phyloP scores from a whole-genome alignment of 2,329 filamentous ascomycete genomes.

The Aureobasidium pullulans region DNA sequence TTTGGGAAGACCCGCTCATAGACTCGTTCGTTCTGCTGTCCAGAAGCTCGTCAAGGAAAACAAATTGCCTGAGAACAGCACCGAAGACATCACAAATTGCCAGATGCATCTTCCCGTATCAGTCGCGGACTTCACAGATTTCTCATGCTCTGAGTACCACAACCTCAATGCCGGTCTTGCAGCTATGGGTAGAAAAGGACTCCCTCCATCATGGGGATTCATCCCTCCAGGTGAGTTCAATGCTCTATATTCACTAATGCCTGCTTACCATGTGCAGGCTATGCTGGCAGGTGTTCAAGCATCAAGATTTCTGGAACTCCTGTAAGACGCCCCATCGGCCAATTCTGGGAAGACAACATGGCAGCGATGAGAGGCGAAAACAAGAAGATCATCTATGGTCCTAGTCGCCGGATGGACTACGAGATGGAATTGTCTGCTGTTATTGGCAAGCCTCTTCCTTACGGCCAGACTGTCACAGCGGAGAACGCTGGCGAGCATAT shows the following conservation, averaged over 20 bases:
- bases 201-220: slow-evolving; percentile 31
- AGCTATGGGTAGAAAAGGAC: slow-evolving; percentile 31
- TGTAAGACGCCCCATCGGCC: slow-evolving; percentile 42
- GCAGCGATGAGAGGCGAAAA: slow-evolving; percentile 36
- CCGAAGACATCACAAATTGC: slow-evolving; percentile 34
- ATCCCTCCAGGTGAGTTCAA: slow-evolving; percentile 37
- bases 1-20: slow-evolving; percentile 30
- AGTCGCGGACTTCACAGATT: slow-evolving; percentile 52
- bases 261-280: slow-evolving; percentile 28
- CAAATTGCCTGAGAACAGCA: slow-evolving; percentile 22
- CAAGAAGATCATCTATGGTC: slow-evolving; percentile 41
- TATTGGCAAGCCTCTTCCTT: slow-evolving; percentile 34
- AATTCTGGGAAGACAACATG: slow-evolving; percentile 26
- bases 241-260: too few species aligned
- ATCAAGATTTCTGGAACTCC: slow-evolving; percentile 44
- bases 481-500: slow-evolving; percentile 45
- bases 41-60: slow-evolving; percentile 28
- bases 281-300: slow-evolving; percentile 48
- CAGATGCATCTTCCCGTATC: slow-evolving; percentile 48
- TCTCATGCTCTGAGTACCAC: slow-evolving; percentile 48
- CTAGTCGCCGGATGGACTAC: slow-evolving; percentile 38
- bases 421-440: slow-evolving; percentile 44
- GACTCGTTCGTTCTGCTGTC: slow-evolving; percentile 35
- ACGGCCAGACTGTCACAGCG: slow-evolving; percentile 34
- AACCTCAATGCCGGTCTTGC: slow-evolving; percentile 43